Percentiles rank a stretch among this genome's conserved stretches.
phyloP scores from a whole-genome alignment of 2,329 filamentous ascomycete genomes.

The Arthrobotrys pseudoclavata region DNA sequence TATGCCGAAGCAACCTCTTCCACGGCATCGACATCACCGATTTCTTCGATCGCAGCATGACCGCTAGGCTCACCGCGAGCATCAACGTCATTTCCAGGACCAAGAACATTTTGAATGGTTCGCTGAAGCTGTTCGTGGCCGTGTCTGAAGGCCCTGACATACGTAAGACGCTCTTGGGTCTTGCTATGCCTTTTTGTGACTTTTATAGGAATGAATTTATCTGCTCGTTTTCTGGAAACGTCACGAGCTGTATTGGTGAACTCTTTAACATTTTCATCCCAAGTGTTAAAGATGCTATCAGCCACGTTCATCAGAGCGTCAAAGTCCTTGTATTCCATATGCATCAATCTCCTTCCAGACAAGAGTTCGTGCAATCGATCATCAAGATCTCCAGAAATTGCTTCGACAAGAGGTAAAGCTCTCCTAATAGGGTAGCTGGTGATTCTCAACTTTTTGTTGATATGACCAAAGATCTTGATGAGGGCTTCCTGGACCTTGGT shows the following conservation, averaged over 20 bases:
- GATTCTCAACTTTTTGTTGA: conserved; percentile 98
- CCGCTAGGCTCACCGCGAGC: conserved; percentile 71
- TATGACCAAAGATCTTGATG: conserved; percentile 87
- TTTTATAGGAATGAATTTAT: conserved; percentile 99
- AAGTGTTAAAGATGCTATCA: conserved; percentile 87
- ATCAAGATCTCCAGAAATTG: conserved; percentile 94
- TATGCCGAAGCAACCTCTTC: conserved; percentile 96
- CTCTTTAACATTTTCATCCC: conserved; percentile 97
- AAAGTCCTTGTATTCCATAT: conserved; percentile 93
- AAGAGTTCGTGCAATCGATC: conserved; percentile 86
- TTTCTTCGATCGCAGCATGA: conserved; percentile 83
- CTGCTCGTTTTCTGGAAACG: conserved; percentile 90
- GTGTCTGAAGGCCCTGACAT: conserved; percentile 92
- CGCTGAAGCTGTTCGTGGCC: conserved; percentile 98
- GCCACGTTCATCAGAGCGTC: conserved; percentile 84
- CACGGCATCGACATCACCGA: conserved; percentile 96
- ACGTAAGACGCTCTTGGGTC: conserved; percentile 90
- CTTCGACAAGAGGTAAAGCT: conserved; percentile 93
- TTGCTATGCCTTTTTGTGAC: conserved; percentile 88
- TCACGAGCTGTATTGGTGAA: conserved; percentile 98
- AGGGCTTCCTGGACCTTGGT: conserved; percentile 90
- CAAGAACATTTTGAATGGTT: conserved; percentile 97
- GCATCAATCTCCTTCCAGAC: conserved; percentile 87
- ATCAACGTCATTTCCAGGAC: conserved; percentile 72
- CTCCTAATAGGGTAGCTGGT: conserved; percentile 94